These are phyloP conservation scores for Allium cepa DNA, from an alignment of 106 monocot species.

Conservation along the genomic window DNA sequence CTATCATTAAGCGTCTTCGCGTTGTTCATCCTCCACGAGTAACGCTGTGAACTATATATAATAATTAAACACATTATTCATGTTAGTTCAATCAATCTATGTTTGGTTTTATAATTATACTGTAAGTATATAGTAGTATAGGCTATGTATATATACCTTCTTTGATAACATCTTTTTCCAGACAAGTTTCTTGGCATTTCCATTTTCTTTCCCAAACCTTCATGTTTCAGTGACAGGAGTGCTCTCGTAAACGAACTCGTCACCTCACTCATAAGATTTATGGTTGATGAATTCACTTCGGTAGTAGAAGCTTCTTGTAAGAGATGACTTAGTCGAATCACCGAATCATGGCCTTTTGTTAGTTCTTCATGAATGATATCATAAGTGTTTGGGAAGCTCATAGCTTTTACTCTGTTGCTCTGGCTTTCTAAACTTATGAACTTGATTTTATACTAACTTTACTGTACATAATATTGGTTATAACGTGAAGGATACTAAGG, in stretches of 20 bases:
- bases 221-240: not conserved
- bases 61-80: not conserved
- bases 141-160: not conserved
- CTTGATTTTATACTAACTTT: no score
- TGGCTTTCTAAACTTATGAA: no score
- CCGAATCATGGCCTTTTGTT: not conserved
- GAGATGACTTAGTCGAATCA: not conserved
- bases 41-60: slow-evolving; percentile 15
- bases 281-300: not conserved
- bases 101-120: not conserved
- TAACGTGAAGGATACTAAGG: no score
- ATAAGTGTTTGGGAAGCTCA: no score
- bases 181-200: not conserved
- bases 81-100: not conserved
- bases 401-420: no score
- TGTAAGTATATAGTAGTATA: not conserved
- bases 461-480: no score
- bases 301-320: not conserved
- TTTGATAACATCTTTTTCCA: not conserved
- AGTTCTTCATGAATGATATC: not conserved
- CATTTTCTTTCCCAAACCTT: not conserved
- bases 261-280: not conserved
- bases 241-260: slow-evolving; percentile 2
- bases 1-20: slow-evolving; percentile 34
- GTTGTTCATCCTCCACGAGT: slow-evolving; percentile 6